Percentiles rank a stretch among this genome's conserved stretches.
These are phyloP conservation scores for Tuber borchii DNA, from an alignment of 495 filamentous ascomycete genomes.

Conservation along the genomic window DNA sequence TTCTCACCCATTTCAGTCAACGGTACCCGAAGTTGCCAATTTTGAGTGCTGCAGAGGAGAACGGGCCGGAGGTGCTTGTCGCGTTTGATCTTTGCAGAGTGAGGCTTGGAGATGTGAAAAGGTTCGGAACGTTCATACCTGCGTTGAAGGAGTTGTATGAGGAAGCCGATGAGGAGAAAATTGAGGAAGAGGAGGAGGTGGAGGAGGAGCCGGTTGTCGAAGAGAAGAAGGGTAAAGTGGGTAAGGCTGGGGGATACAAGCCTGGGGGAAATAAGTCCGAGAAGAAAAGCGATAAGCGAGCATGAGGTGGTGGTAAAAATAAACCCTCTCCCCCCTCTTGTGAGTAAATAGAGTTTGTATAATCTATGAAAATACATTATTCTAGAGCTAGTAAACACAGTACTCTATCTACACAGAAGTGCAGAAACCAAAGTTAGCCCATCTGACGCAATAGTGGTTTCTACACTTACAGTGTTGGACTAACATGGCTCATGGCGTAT, in stretches of 20 bases:
- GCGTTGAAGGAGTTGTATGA: conserved; percentile 64
- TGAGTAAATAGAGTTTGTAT: neutral
- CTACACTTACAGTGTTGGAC: neutral
- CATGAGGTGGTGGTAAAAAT: conserved; percentile 6
- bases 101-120: conserved; percentile 69
- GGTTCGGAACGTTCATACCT: conserved; percentile 66
- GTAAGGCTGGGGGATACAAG: conserved; percentile 30
- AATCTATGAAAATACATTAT: neutral
- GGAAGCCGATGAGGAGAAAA: conserved; percentile 37
- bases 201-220: conserved; percentile 4
- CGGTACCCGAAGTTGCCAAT: conserved; percentile 81
- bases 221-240: conserved; percentile 19
- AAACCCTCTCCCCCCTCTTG: neutral
- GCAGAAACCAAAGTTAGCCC: neutral
- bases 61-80: conserved; percentile 57
- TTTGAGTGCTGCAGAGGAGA: conserved; percentile 44
- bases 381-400: neutral
- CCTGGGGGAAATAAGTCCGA: conserved; percentile 36
- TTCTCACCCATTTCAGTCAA: conserved; percentile 92
- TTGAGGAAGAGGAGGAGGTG: conserved; percentile 26
- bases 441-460: neutral
- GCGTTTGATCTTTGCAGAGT: conserved; percentile 88
- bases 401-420: neutral
- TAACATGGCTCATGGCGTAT: neutral
- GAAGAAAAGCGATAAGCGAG: conserved; percentile 25